Evolutionary conservation across 176 grass and related monocot species (phyloP).

Genomic region (Triticum aestivum): DNA sequence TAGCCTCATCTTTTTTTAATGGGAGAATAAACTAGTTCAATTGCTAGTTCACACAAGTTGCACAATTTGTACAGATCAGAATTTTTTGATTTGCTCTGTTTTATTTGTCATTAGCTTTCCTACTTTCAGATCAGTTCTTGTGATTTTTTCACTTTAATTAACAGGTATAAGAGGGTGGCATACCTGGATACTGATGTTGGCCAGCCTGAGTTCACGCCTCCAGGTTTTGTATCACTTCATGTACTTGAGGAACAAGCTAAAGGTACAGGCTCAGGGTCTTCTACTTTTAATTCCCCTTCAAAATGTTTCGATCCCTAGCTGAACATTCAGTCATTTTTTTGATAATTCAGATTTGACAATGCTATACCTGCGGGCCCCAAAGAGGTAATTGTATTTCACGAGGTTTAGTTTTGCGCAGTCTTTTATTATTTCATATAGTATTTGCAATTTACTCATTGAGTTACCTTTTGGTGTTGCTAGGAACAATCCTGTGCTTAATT

Average conservation of each 20-base stretch:
- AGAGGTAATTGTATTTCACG: conserved; percentile 34
- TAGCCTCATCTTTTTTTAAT: not conserved
- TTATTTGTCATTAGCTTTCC: not conserved
- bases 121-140: not conserved
- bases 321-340: conserved; percentile 9
- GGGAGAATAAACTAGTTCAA: not conserved
- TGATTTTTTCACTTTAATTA: conserved; percentile 20
- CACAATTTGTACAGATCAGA: not conserved
- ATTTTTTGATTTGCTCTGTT: not conserved
- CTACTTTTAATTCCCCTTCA: not conserved
- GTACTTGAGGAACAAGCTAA: conserved; percentile 54
- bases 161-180: conserved; percentile 62
- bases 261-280: conserved; percentile 29
- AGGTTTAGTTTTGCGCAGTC: not conserved
- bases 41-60: not conserved
- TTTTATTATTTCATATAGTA: not conserved
- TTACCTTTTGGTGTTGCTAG: not conserved
- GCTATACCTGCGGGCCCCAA: conserved; percentile 57
- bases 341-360: conserved; percentile 59
- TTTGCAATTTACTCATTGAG: not conserved
- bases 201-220: conserved; percentile 71
- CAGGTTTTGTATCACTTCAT: conserved; percentile 75
- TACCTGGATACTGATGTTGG: conserved; percentile 86
- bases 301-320: not conserved
- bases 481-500: not conserved